Percentiles rank a stretch among this genome's conserved stretches.
Conservation (phyloP, 768 basidiomycete genomes). For the Lanmaoa rubissima region DNA sequence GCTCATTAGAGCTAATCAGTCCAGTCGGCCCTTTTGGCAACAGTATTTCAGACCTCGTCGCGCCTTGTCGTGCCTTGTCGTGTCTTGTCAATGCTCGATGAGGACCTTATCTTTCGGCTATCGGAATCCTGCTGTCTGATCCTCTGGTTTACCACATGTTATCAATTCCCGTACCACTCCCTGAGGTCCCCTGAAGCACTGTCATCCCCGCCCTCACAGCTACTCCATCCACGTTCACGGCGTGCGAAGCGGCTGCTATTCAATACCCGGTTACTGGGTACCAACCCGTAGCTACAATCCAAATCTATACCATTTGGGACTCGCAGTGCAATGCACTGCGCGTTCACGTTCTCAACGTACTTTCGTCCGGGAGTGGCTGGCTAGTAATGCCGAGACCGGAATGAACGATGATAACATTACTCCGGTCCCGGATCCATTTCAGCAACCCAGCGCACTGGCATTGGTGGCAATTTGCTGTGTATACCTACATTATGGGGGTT, state of each 20-base stretch:
- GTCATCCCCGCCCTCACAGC: neutral
- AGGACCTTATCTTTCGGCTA: too few species aligned
- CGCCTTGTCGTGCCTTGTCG: neutral
- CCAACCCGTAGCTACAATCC: neutral
- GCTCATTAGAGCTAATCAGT: too few species aligned
- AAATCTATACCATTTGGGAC: too few species aligned
- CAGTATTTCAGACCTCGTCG: neutral
- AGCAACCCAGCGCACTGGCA: neutral
- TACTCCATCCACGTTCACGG: neutral
- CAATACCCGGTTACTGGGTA: neutral
- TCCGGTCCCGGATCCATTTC: constrained; percentile 1
- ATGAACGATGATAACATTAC: neutral
- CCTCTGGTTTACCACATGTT: neutral
- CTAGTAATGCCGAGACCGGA: neutral
- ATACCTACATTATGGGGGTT: too few species aligned
- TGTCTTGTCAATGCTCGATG: neutral
- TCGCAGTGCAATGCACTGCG: neutral
- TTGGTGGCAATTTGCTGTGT: neutral
- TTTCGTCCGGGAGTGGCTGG: neutral
- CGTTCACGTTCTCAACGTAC: constrained; percentile 7
- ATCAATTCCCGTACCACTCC: neutral
- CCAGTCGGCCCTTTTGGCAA: too few species aligned
- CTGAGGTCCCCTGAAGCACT: neutral
- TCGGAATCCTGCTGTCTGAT: neutral
- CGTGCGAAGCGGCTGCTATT: neutral